Base-by-base conservation (phyloP, 2,329 filamentous ascomycete genomes). In the Cercospora sp. region DNA sequence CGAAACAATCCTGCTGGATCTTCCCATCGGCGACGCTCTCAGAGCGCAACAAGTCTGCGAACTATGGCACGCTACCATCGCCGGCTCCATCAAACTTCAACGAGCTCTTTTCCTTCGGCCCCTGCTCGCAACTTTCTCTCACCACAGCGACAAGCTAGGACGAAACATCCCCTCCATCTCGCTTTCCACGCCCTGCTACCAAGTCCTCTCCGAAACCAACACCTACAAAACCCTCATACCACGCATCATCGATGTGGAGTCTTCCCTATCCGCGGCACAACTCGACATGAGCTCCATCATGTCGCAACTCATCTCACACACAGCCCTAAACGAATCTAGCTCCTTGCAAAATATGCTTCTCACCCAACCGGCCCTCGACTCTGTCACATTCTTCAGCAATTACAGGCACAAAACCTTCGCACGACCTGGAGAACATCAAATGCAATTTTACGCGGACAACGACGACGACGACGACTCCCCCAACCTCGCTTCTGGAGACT, bases 1-100 rank as follows among this genome's bases (percentile, higher is more conserved):
- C 23, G 77, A 79, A 69, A 48, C 70, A 26, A 75, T 79, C 59
- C 71, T 78, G n/a, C 60, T 69, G 10, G 60, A 74, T 2, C 72
- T 79, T 4, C 73, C 69, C 28, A 66, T 68, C 3, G 61, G 66
- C 57, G 62, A 73, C 58, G 64, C 74, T 26, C 68, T 74, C n/a
- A 63, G 71, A 18, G 51, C 63, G 5, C 74, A 75, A 63, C 68
- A 70, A 13, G 71, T 75, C 23, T 71, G 68, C 45, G 65, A 62
- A 13, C 26, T 63, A 60, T 76, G 73, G 73, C 65, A 66, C 31
- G 45, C 60, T n/a, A 60, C 69, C 3, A 73, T 73, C 61, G 55
- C 28, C 6, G 42, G 68, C 26, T 75, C 73, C 4, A 67, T 65
- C 16, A 63, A 64, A 2, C 51, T 76, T 33, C 74, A 76, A 62